Percentiles rank a stretch among this genome's conserved stretches.
phyloP scores from a whole-genome alignment of 768 basidiomycete species.

The Hericium rajendrae region DNA sequence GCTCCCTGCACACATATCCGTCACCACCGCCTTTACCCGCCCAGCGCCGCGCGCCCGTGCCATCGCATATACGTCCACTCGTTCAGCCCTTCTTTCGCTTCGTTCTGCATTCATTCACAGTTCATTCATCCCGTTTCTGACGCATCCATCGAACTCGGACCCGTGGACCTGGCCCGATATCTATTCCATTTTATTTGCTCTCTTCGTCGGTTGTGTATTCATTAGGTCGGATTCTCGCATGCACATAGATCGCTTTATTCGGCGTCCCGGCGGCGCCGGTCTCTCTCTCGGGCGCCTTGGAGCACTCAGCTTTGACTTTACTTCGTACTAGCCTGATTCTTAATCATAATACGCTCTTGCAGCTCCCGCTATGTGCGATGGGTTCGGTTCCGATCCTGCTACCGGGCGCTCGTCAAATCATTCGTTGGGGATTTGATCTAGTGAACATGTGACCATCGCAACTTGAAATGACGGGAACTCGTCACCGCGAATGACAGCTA shows the following conservation, averaged over 20 bases:
- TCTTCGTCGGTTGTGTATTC: neutral
- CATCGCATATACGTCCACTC: neutral
- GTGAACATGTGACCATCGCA: no score
- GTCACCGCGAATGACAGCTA: no score
- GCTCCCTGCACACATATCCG: neutral
- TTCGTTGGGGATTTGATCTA: no score
- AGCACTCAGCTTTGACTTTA: neutral
- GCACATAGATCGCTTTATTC: neutral
- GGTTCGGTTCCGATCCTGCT: no score
- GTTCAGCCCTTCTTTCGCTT: neutral
- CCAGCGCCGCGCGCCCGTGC: neutral
- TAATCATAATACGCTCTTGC: neutral
- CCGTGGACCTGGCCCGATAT: neutral
- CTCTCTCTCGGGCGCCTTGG: neutral
- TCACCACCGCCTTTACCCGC: neutral
- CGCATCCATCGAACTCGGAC: neutral
- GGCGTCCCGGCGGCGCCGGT: neutral
- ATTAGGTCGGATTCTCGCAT: neutral
- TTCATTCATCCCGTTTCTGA: neutral
- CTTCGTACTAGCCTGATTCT: neutral
- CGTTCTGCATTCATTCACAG: neutral
- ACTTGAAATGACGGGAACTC: no score
- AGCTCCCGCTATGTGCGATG: no score
- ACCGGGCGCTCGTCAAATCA: no score
- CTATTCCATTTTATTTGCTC: neutral